Evolutionary conservation across 805 yeast genomes (phyloP).

Genomic region (Nakazawaea sp.): DNA sequence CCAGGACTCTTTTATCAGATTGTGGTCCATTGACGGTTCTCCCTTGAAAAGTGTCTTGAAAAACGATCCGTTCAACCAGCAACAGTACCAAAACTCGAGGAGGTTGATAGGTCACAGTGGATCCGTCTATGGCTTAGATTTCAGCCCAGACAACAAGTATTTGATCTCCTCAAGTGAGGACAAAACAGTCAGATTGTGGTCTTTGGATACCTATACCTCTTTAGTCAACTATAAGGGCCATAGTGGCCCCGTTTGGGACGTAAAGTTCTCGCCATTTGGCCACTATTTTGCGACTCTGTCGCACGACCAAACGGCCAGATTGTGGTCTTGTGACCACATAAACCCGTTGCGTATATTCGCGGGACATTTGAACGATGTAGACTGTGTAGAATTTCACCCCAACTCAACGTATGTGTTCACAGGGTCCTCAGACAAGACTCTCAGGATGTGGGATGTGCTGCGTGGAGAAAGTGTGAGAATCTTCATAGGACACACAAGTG

Average conservation of each 20-base stretch:
- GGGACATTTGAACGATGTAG: conserved; percentile 95
- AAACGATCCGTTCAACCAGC: conserved; percentile 40
- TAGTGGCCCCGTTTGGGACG: conserved; percentile 97
- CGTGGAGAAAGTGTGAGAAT: conserved; percentile 86
- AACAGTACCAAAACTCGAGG: conserved; percentile 26
- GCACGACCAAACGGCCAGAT: conserved; percentile 94
- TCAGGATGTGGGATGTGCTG: conserved; percentile 96
- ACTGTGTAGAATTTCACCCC: conserved; percentile 92
- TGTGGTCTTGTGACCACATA: conserved; percentile 98
- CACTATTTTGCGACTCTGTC: conserved; percentile 98
- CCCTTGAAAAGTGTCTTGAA: conserved; percentile 61
- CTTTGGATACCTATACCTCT: conserved; percentile 82
- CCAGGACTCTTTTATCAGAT: conserved; percentile 81
- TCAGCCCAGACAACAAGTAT: conserved; percentile 84
- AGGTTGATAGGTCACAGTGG: conserved; percentile 89
- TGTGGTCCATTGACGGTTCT: conserved; percentile 92
- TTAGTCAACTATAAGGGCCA: conserved; percentile 95
- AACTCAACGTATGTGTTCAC: conserved; percentile 92
- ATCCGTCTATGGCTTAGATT: conserved; percentile 83
- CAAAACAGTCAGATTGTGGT: conserved; percentile 89
- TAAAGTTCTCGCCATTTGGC: conserved; percentile 87
- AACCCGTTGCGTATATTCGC: conserved; percentile 95
- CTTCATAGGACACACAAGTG: conserved; percentile 89
- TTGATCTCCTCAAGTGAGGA: conserved; percentile 84
- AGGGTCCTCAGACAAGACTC: conserved; percentile 92